phyloP scores from a whole-genome alignment of 1,284 basidiomycete genomes.

The Mycosarcoma mackinlayi region DNA sequence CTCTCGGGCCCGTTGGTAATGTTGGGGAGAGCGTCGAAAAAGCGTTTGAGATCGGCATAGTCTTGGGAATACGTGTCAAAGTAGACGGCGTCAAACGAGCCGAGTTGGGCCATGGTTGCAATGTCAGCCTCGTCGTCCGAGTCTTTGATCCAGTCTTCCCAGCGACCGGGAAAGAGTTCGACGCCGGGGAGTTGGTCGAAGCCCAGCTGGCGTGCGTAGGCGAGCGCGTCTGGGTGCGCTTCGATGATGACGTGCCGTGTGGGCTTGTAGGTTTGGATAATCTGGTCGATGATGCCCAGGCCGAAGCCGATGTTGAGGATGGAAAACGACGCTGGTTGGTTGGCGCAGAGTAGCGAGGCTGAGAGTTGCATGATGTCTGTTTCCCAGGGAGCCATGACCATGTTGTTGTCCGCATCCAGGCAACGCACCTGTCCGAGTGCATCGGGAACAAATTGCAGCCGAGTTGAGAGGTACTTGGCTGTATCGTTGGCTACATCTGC shows the following conservation, averaged over 20 bases:
- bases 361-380: constrained; percentile 65
- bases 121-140: constrained; percentile 82
- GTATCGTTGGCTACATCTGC: constrained; percentile 72
- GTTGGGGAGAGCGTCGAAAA: constrained; percentile 85
- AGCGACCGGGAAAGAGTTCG: constrained; percentile 57
- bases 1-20: constrained; percentile 81
- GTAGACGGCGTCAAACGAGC: constrained; percentile 85
- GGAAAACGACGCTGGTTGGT: constrained; percentile 72
- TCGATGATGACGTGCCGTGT: constrained; percentile 90
- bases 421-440: constrained; percentile 83
- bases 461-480: constrained; percentile 79
- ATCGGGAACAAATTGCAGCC: constrained; percentile 75
- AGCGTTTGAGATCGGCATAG: constrained; percentile 80
- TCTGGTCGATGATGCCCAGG: constrained; percentile 87
- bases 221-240: constrained; percentile 89
- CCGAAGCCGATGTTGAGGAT: constrained; percentile 94
- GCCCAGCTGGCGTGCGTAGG: constrained; percentile 75
- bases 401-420: constrained; percentile 75
- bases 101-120: constrained; percentile 76
- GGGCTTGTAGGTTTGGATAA: constrained; percentile 80
- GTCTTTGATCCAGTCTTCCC: constrained; percentile 78
- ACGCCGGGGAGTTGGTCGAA: constrained; percentile 58
- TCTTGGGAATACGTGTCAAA: constrained; percentile 95
- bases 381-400: constrained; percentile 76
- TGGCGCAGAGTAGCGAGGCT: constrained; percentile 52